phyloP scores from a whole-genome alignment of 2,329 filamentous ascomycete genomes.

The Phyllosticta citriasiana region DNA sequence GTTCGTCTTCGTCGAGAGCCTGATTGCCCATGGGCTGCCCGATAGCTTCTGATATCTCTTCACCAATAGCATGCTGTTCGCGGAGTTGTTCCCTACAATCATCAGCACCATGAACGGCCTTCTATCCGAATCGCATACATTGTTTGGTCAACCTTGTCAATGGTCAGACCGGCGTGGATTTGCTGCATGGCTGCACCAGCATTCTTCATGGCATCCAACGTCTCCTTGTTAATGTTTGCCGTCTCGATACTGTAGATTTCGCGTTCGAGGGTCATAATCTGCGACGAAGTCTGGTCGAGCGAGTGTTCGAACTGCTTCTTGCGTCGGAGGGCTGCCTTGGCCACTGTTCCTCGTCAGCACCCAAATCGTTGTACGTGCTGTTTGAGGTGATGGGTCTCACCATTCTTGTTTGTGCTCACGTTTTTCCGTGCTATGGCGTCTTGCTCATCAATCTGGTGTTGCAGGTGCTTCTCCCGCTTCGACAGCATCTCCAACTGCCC shows the following conservation, averaged over 20 bases:
- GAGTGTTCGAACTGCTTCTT: conserved; percentile 93
- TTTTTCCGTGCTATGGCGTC: conserved; percentile 82
- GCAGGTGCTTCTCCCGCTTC: conserved; percentile 86
- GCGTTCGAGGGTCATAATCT: conserved; percentile 86
- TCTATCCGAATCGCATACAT: conserved; percentile 56
- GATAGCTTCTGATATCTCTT: conserved; percentile 85
- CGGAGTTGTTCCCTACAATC: conserved; percentile 67
- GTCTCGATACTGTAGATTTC: conserved; percentile 96
- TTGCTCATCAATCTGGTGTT: conserved; percentile 88
- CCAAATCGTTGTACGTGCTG: neutral
- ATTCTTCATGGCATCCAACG: conserved; percentile 81
- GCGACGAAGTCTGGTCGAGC: conserved; percentile 78
- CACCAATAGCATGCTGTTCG: conserved; percentile 85
- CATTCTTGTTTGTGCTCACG: conserved; percentile 78
- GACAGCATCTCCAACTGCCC: conserved; percentile 94
- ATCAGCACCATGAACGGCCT: neutral
- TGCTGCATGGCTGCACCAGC: conserved; percentile 83
- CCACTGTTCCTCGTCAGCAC: conserved; percentile 48
- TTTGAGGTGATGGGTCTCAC: conserved; percentile 39
- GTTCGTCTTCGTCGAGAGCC: conserved; percentile 73
- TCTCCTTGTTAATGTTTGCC: conserved; percentile 98
- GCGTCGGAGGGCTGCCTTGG: conserved; percentile 78
- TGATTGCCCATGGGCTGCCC: conserved; percentile 56
- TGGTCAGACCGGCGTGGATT: conserved; percentile 82
- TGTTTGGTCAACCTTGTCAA: conserved; percentile 88